Percentiles rank a stretch among this genome's conserved stretches.
phyloP scores from a whole-genome alignment of 2,329 filamentous ascomycete genomes.

The Trichoderma sp. region DNA sequence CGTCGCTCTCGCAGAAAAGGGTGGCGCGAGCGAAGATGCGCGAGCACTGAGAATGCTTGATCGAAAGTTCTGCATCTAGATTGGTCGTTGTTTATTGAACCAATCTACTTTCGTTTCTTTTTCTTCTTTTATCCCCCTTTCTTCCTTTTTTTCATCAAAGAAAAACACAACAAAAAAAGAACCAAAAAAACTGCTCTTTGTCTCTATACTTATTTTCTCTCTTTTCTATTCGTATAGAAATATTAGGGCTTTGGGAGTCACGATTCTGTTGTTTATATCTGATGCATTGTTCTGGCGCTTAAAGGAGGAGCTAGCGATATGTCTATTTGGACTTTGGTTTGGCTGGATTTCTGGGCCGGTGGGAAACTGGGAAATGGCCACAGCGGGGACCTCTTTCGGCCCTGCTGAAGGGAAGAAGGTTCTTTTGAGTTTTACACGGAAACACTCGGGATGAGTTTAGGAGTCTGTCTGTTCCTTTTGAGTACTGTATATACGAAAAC shows the following conservation, averaged over 20 bases:
- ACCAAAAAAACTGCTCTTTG: neutral
- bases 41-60: conserved; percentile 69
- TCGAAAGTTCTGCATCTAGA: conserved; percentile 53
- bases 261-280: conserved; percentile 6
- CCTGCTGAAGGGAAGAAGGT: neutral
- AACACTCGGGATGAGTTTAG: neutral
- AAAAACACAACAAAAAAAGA: neutral
- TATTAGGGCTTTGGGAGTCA: conserved; percentile 5
- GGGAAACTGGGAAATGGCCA: neutral
- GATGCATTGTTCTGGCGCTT: conserved; percentile 27
- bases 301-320: conserved; percentile 8
- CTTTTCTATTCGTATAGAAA: neutral
- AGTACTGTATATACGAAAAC: neutral
- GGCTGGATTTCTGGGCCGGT: neutral
- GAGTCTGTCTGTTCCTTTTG: neutral
- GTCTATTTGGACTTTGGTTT: neutral
- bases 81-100: neutral
- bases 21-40: conserved; percentile 64
- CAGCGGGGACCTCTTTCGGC: neutral
- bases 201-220: neutral
- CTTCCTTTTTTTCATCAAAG: neutral
- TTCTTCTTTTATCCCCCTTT: neutral
- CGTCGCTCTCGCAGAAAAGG: conserved; percentile 38
- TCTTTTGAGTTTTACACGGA: neutral
- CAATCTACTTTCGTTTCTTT: neutral